Percentiles rank a stretch among this genome's conserved stretches.
These are phyloP conservation scores for Rhodotorula babjevae DNA, from an alignment of 768 basidiomycete species.

Conservation along the genomic window DNA sequence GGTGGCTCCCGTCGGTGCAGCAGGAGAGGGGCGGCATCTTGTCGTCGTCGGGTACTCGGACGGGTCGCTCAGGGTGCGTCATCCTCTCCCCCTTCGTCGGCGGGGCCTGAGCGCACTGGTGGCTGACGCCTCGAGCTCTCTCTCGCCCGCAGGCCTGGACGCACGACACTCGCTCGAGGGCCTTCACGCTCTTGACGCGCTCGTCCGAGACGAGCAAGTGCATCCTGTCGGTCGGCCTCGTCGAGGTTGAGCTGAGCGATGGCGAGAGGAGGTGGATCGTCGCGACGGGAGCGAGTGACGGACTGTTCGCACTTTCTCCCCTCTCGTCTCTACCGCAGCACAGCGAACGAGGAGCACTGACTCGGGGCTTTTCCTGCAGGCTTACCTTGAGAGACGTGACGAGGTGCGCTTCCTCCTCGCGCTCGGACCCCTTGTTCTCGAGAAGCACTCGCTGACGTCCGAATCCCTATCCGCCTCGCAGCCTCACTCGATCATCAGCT, in stretches of 20 bases:
- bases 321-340: no score
- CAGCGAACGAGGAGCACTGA: no score
- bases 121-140: not conserved
- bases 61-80: conserved; percentile 3
- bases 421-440: no score
- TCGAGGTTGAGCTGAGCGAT: not conserved
- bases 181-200: not conserved
- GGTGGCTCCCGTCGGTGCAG: not conserved
- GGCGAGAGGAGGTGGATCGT: not conserved
- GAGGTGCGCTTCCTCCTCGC: not conserved
- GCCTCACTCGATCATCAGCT: no score
- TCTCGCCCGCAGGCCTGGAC: not conserved
- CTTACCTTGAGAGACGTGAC: conserved; percentile 2
- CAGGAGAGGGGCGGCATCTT: not conserved
- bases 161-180: not conserved
- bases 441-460: no score
- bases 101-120: no score
- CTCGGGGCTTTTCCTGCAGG: no score
- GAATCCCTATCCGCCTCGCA: no score
- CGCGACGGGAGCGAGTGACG: not conserved
- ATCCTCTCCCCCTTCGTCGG: no score
- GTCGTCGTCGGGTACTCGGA: conserved; percentile 18
- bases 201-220: conserved; percentile 3
- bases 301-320: not conserved
- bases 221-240: conserved; percentile 1